A percentile compares a stretch with the other conserved stretches of the same genome.
Conservation (phyloP, 805 yeast species). For the Kluyveromyces dobzhanskii region DNA sequence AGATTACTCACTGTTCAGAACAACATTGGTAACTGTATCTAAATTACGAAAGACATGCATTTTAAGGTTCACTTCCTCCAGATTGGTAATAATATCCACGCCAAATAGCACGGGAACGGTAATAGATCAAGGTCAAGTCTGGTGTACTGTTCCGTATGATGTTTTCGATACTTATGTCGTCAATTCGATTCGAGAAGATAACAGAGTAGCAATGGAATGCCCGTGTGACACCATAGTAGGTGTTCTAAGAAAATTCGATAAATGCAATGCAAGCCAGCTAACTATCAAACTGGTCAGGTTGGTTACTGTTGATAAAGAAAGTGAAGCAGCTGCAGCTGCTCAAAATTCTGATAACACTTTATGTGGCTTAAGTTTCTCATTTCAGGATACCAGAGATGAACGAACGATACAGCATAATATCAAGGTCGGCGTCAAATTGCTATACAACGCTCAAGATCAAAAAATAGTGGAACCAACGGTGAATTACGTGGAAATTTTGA, state of each 20-base stretch:
- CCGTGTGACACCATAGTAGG: conserved; percentile 25
- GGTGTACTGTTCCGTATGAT: conserved; percentile 28
- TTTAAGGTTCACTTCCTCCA: conserved; percentile 25
- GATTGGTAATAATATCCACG: conserved; percentile 24
- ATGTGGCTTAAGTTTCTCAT: conserved; percentile 22
- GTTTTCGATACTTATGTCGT: conserved; percentile 23
- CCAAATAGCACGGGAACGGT: conserved; percentile 18
- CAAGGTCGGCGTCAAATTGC: conserved; percentile 60
- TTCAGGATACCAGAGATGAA: conserved; percentile 18
- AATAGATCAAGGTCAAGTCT: conserved; percentile 24
- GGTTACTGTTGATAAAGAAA: conserved; percentile 4
- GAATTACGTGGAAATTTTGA: conserved; percentile 44
- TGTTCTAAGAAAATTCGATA: conserved; percentile 25
- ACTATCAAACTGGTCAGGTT: conserved; percentile 20
- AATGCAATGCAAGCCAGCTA: conserved; percentile 19
- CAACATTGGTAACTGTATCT: conserved; percentile 25
- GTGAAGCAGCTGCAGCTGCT: conserved; percentile 4
- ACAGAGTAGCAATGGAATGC: conserved; percentile 26
- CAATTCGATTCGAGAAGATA: conserved; percentile 20
- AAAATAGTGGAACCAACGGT: conserved; percentile 57
- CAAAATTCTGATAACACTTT: conserved; percentile 16
- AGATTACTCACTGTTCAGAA: conserved; percentile 25
- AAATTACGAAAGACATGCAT: conserved; percentile 27
- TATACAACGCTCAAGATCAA: conserved; percentile 46
- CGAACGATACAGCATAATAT: conserved; percentile 52